Evolutionary conservation across 768 basidiomycete species (phyloP), one percentile per base, ranked within the genome.

Genomic region (Suillus bovinus): DNA sequence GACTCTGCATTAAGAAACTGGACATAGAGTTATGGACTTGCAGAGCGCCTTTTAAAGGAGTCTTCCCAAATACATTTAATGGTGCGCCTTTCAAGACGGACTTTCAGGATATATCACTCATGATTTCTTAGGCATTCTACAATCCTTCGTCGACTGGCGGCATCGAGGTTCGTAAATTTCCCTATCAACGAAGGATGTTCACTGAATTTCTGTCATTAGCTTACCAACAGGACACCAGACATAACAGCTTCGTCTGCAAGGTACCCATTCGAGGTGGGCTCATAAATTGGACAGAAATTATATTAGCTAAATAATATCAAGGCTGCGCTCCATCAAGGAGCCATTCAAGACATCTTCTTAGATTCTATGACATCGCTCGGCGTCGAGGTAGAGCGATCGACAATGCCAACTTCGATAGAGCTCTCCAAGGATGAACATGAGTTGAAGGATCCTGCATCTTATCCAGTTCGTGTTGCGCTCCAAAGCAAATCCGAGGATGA

Each of bases 81-180:
- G 1, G 33, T 33, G 10, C 33, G 33, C 8, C 33, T 33, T 33
- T 33, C 33, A 9, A 33, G 33, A 10, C 33, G 10, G 9, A 9
- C 33, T 33, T 33, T 7, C 33, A 9, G 33, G 33, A 33, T 33
- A 8, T 33, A 33, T 33, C 9, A 33, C 33, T 33, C 9, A 33
- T 33, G 33, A n/a, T n/a, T n/a, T n/a, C 29, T 4, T 57, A 91
- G 90, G 86, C 90, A 5, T 91, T 92, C 71, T 92, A 91, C 67
- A 87, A 90, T 65, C 90, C 89, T 2, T 77, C 80, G 31, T 72
- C 81, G 6, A 70, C 81, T 33, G 87, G 87, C 11, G 86, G 84
- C 1, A 88, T 91, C 41, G 80, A 85, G 77, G 89, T 84, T 47
- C 57, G 72, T 53, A 41, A 5, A 0, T 24, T 24, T 22, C n/a